These are phyloP conservation scores for Eragrostis curvula DNA, from an alignment of 176 grass and related monocot genomes.

Conservation along the genomic window DNA sequence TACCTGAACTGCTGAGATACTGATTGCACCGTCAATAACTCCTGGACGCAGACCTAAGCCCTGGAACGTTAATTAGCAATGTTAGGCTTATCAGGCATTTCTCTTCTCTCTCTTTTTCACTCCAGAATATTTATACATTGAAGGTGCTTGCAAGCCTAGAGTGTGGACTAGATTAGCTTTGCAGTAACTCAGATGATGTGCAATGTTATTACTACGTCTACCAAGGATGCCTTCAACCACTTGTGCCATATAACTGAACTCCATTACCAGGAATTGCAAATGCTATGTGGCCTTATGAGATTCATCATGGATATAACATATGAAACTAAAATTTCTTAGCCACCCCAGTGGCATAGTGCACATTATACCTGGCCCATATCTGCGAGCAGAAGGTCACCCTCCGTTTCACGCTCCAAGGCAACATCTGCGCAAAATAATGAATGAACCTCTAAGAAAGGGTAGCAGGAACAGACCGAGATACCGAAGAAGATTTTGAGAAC, in stretches of 20 bases:
- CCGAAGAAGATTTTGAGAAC: not conserved
- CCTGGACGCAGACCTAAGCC: conserved; percentile 89
- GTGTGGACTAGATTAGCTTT: not conserved
- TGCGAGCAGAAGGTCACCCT: conserved; percentile 85
- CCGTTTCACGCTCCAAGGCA: conserved; percentile 75
- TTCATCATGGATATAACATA: not conserved
- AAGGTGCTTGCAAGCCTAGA: not conserved
- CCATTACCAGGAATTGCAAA: not conserved
- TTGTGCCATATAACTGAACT: not conserved
- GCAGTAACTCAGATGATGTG: not conserved
- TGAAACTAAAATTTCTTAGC: not conserved
- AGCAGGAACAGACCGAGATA: not conserved
- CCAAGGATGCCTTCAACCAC: not conserved
- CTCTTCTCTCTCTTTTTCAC: not conserved
- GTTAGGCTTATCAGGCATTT: not conserved
- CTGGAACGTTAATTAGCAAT: conserved; percentile 43
- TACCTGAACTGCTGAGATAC: conserved; percentile 97
- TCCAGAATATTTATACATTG: not conserved
- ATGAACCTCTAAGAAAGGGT: conserved; percentile 9
- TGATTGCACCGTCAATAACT: conserved; percentile 93
- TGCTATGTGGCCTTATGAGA: not conserved
- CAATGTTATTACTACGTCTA: not conserved
- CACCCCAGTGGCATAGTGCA: not conserved
- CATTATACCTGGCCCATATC: conserved; percentile 96
- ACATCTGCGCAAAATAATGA: conserved; percentile 52